Conservation (phyloP, 441 rosid genomes). For the Biscutella laevigata region DNA sequence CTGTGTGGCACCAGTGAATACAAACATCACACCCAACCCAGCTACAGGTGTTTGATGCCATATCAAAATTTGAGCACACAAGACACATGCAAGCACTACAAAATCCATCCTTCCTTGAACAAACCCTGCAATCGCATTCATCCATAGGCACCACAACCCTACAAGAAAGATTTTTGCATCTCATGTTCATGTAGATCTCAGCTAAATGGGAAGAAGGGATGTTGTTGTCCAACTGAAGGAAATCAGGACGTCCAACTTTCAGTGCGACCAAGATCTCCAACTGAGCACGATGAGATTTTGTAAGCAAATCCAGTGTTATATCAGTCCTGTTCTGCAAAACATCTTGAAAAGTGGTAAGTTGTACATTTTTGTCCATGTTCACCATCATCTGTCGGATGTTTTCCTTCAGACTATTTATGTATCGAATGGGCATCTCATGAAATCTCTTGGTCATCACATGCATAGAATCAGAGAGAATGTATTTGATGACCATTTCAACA, state of each 20-base stretch:
- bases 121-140: constrained; percentile 90
- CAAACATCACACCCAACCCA: constrained; percentile 99
- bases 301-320: constrained; percentile 49
- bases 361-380: constrained; percentile 50
- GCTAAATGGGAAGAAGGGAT: constrained; percentile 67
- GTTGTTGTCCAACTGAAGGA: constrained; percentile 47
- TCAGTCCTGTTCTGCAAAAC: constrained; percentile 60
- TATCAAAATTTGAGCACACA: constrained; percentile 84
- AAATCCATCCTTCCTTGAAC: constrained; percentile 75
- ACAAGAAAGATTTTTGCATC: constrained; percentile 78
- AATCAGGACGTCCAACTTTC: constrained; percentile 62
- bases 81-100: constrained; percentile 97
- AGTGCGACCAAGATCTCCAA: constrained; percentile 81
- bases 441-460: constrained; percentile 71
- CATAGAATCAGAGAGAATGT: constrained; percentile 68
- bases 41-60: constrained; percentile 92
- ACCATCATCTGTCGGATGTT: constrained; percentile 61
- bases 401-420: constrained; percentile 54
- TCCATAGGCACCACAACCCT: constrained; percentile 69
- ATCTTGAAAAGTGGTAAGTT: constrained; percentile 42
- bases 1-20: constrained; percentile 96
- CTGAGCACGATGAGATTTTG: constrained; percentile 65
- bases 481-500: constrained; percentile 50
- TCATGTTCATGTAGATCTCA: constrained; percentile 69
- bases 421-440: constrained; percentile 68